Percentiles rank a stretch among this genome's conserved stretches.
phyloP scores from a whole-genome alignment of 352 stramenopile species.

The Globisporangium recalcitrans region DNA sequence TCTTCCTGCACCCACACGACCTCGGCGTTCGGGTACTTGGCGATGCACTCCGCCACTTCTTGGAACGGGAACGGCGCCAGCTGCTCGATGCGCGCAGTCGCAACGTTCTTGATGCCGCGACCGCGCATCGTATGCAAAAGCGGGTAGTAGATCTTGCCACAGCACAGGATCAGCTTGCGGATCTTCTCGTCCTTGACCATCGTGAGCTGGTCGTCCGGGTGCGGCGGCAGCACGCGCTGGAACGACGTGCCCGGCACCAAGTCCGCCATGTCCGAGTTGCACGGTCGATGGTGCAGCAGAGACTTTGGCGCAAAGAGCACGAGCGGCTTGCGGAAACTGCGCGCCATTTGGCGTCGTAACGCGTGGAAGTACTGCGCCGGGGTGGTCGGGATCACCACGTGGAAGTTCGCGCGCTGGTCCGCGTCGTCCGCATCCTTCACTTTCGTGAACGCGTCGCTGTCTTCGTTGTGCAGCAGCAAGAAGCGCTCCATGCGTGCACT shows the following conservation, averaged over 20 bases:
- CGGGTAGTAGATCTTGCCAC: constrained; percentile 84
- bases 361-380: constrained; percentile 97
- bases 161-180: constrained; percentile 74
- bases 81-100: constrained; percentile 76
- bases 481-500: constrained; percentile 83
- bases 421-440: constrained; percentile 29
- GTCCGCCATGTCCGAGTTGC: constrained; percentile 69
- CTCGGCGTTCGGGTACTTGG: constrained; percentile 92
- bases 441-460: constrained; percentile 56
- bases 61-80: constrained; percentile 97
- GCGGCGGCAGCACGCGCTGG: constrained; percentile 63
- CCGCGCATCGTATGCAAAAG: constrained; percentile 54
- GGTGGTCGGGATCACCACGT: constrained; percentile 75
- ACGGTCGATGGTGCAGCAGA: constrained; percentile 76
- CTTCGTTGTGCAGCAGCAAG: constrained; percentile 75
- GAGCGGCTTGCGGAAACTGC: constrained; percentile 73
- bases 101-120: constrained; percentile 54
- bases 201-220: constrained; percentile 59
- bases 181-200: constrained; percentile 69
- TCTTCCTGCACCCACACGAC: constrained; percentile 98
- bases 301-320: constrained; percentile 82
- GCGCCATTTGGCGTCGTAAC: constrained; percentile 81
- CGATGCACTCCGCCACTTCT: constrained; percentile 87
- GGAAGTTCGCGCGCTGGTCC: constrained; percentile 62
- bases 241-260: constrained; percentile 54